Base-by-base conservation (phyloP, 257 asterid genomes). In the Orobanche coerulescens region DNA sequence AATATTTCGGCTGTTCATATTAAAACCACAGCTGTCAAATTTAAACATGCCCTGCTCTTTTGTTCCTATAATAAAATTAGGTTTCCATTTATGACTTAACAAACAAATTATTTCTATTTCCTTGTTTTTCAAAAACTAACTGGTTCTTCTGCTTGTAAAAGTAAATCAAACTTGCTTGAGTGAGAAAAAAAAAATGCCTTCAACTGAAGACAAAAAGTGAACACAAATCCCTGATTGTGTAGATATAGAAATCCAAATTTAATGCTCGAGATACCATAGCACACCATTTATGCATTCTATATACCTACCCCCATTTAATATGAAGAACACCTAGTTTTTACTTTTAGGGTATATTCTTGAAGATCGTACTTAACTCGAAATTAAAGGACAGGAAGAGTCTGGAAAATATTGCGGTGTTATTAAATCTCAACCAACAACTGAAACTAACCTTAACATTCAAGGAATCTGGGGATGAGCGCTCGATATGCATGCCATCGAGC, bases 401-500 rank as follows among this genome's bases (percentile, higher is more conserved):
- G 36, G 46, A 18, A 16, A 26, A 52, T 18, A 58, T 8, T 64
- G 52, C 15, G 7, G 26, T 42, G 61, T 42, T 28, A 42, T 47
- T 51, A 53, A 3, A 65, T 69, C 25, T 39, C 49, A 37, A 40
- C 67, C 68, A 52, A 55, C 61, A 66, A 42, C 15, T 39, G 44
- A 47, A 76, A 69, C 86, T 73, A 63, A 91, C 98, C 95, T 82
- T 65, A 62, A 88, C 65, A 52, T 77, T 50, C 76, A 77, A 46
- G 59, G 68, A 79, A 66, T 79, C 91, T 2, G 98, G 98, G 65
- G 96, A 88, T 57, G 98, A 90, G 56, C 94, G 95, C 72, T 91
- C 98, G 13, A 91, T 82, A 36, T 2, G 74, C 20, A 67, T 50
- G 73, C 76, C 82, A 66, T 66, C 79, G 65, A 59, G 69, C 30